phyloP scores from a whole-genome alignment of 306 rosid species.

The Potentilla sterilis region DNA sequence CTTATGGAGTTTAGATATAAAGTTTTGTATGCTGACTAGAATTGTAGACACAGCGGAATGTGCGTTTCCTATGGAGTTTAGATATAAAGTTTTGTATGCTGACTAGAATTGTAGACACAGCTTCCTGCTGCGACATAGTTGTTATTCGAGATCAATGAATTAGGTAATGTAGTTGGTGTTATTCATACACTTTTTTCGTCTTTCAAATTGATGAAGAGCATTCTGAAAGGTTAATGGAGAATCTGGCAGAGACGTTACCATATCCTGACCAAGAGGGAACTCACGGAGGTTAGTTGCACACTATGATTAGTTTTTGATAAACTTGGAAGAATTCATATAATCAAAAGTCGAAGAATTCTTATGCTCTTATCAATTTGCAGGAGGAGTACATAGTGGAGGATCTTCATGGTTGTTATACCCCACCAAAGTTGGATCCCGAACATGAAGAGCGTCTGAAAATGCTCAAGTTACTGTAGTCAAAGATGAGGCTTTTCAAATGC shows the following conservation, averaged over 20 bases:
- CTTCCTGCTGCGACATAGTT: not conserved
- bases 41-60: not conserved
- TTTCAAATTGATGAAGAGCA: not conserved
- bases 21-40: conserved; percentile 11
- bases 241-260: conserved; percentile 99
- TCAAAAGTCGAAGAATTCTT: too few species aligned
- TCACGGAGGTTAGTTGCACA: conserved; percentile 64
- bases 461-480: conserved; percentile 72
- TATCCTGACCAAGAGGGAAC: conserved; percentile 96
- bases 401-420: conserved; percentile 69
- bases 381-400: conserved; percentile 98
- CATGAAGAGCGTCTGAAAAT: conserved; percentile 90
- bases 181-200: not conserved
- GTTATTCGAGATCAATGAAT: not conserved
- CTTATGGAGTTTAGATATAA: not conserved
- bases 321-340: not conserved
- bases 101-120: not conserved
- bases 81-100: conserved; percentile 20
- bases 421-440: conserved; percentile 87
- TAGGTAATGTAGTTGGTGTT: not conserved
- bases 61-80: not conserved
- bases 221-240: conserved; percentile 4
- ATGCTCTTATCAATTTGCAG: conserved; percentile 22
- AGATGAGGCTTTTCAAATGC: conserved; percentile 11
- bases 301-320: not conserved